A percentile compares a stretch with the other conserved stretches of the same genome.
phyloP scores from a whole-genome alignment of 805 yeast species.

The Candida golubevii region DNA sequence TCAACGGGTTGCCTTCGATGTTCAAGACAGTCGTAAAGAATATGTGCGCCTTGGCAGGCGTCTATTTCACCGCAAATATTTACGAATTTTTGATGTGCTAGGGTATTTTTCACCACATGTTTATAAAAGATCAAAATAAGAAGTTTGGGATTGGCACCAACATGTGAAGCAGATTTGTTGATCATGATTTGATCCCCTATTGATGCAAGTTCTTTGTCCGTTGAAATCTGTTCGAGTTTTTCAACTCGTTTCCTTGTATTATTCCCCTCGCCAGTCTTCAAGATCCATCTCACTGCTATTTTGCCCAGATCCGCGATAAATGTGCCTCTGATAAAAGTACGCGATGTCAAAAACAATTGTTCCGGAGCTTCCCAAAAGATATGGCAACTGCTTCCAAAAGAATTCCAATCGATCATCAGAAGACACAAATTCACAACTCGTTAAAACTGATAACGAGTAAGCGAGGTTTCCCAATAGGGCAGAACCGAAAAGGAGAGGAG shows the following conservation, averaged over 20 bases:
- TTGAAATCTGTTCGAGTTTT: no score
- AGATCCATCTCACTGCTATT: conserved; percentile 10
- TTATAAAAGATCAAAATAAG: no score
- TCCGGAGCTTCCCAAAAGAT: conserved; percentile 79
- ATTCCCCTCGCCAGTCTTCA: conserved; percentile 5
- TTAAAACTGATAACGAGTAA: conserved; percentile 69
- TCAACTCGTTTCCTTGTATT: not conserved
- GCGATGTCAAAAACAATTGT: conserved; percentile 73
- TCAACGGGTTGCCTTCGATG: no score
- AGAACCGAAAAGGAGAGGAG: conserved; percentile 73
- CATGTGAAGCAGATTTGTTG: no score
- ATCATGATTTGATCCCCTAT: no score
- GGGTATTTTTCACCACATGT: no score
- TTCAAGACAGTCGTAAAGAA: no score
- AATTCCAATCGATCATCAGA: conserved; percentile 40
- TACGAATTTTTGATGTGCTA: no score
- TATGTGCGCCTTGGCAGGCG: no score
- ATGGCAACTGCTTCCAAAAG: conserved; percentile 70
- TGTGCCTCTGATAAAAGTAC: conserved; percentile 58
- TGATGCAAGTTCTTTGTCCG: no score
- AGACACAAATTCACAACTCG: conserved; percentile 49
- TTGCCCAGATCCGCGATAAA: conserved; percentile 21
- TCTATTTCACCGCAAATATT: no score
- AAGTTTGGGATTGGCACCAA: no score
- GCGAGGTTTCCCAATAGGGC: conserved; percentile 76